These are phyloP conservation scores for Candida sanyaensis DNA, from an alignment of 1,139 yeast species.

Conservation along the genomic window DNA sequence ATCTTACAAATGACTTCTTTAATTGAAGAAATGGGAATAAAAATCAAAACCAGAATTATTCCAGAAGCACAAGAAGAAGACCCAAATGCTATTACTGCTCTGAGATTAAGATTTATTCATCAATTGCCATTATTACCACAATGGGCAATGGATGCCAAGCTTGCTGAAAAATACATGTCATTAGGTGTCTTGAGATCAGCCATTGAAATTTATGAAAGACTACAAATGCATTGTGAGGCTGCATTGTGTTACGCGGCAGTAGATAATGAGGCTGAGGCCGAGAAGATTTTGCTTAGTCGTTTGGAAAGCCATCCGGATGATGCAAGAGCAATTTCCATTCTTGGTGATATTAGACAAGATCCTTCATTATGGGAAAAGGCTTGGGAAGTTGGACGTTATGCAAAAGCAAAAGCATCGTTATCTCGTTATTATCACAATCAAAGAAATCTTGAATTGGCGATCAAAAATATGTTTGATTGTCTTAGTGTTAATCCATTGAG, in stretches of 20 bases:
- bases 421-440: conserved; percentile 66
- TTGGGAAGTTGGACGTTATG: conserved; percentile 83
- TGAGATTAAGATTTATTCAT: conserved; percentile 70
- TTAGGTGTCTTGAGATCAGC: conserved; percentile 88
- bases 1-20: conserved; percentile 89
- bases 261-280: conserved; percentile 73
- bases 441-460: conserved; percentile 56
- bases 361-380: conserved; percentile 80
- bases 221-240: conserved; percentile 76
- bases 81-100: conserved; percentile 36
- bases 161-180: conserved; percentile 88
- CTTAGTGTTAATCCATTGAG: conserved; percentile 74
- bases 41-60: conserved; percentile 59
- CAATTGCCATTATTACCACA: conserved; percentile 78
- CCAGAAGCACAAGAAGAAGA: conserved; percentile 44
- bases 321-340: conserved; percentile 80
- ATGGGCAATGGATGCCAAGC: conserved; percentile 79
- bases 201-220: conserved; percentile 81
- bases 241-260: conserved; percentile 91
- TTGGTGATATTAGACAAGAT: conserved; percentile 84
- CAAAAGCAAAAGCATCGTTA: conserved; percentile 83
- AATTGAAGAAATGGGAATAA: conserved; percentile 84
- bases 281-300: conserved; percentile 55
- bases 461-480: conserved; percentile 73
- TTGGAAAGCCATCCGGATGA: conserved; percentile 64